Evolutionary conservation across 768 basidiomycete species (phyloP).

Genomic region (Udeniomyces megalosporus): DNA sequence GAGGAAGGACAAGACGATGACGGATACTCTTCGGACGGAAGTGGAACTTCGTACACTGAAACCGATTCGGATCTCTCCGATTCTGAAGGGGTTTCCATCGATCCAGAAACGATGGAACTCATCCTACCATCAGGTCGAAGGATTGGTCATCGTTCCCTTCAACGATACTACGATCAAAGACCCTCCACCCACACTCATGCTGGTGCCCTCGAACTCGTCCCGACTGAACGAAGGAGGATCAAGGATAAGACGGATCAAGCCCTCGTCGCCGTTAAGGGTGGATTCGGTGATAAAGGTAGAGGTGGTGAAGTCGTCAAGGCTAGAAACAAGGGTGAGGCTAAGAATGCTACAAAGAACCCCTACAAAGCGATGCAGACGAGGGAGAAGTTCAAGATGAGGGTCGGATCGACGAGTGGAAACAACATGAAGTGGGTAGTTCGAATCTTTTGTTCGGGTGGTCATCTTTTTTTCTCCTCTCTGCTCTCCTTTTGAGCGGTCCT

Average conservation of each 20-base stretch:
- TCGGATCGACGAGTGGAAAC: constrained; percentile 37
- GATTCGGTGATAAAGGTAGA: constrained; percentile 67
- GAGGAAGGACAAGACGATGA: constrained; percentile 15
- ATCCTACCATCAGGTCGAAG: constrained; percentile 82
- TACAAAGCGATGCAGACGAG: constrained; percentile 62
- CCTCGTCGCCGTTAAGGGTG: constrained; percentile 67
- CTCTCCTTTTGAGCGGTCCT: too few relatives aligned
- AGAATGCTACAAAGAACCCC: constrained; percentile 74
- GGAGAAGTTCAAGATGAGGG: constrained; percentile 70
- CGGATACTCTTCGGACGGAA: constrained; percentile 3
- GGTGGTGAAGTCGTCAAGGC: constrained; percentile 76
- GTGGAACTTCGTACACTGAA: constrained; percentile 9
- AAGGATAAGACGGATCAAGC: constrained; percentile 52
- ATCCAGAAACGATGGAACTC: constrained; percentile 50
- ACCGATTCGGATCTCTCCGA: constrained; percentile 23
- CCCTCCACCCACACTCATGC: constrained; percentile 17
- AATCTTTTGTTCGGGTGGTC: too few relatives aligned
- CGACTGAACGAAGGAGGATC: constrained; percentile 13
- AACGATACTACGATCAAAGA: constrained; percentile 65
- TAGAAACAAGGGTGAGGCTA: constrained; percentile 85
- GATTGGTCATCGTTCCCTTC: constrained; percentile 79
- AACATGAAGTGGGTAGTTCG: constrained; percentile 31
- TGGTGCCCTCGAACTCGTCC: constrained; percentile 25
- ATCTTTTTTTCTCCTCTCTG: not conserved
- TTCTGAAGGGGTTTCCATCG: constrained; percentile 31